These are phyloP conservation scores for Coelastrella sp. DNA, from an alignment of 139 green algal species.

Conservation along the genomic window DNA sequence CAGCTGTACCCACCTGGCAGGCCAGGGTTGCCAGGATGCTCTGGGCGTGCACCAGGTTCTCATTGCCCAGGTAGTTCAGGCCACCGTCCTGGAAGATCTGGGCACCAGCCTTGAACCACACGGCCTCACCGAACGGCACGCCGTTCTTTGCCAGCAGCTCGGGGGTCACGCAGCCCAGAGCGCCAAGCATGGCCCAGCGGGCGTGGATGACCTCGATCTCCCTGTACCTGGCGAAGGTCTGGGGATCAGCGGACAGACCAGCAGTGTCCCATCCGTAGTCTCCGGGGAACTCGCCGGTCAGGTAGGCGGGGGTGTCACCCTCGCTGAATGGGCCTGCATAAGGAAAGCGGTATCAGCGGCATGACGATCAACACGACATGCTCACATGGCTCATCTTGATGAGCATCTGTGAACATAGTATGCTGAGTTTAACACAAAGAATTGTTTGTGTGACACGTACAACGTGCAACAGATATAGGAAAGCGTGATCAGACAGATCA, in stretches of 20 bases:
- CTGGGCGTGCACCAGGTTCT: constrained; percentile 90
- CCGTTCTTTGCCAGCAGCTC: constrained; percentile 66
- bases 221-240: constrained; percentile 89
- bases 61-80: constrained; percentile 86
- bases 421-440: no score
- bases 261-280: constrained; percentile 98
- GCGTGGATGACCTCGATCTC: constrained; percentile 78
- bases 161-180: constrained; percentile 66
- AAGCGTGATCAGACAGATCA: no score
- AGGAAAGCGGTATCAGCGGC: no score
- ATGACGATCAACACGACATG: no score
- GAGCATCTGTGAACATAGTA: no score
- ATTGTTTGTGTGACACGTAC: no score
- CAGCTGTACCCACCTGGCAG: constrained; percentile 84
- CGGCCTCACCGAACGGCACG: constrained; percentile 69
- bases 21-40: constrained; percentile 90
- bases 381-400: no score
- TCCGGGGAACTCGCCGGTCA: constrained; percentile 91
- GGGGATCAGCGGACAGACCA: constrained; percentile 95
- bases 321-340: constrained; percentile 85
- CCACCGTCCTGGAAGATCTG: constrained; percentile 81
- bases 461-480: no score
- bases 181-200: constrained; percentile 85
- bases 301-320: constrained; percentile 77
- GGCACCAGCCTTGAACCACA: constrained; percentile 93